Evolutionary conservation across 805 yeast species (phyloP), one percentile per base, ranked within the genome.

Genomic region (Zygotorulaspora danielsina): DNA sequence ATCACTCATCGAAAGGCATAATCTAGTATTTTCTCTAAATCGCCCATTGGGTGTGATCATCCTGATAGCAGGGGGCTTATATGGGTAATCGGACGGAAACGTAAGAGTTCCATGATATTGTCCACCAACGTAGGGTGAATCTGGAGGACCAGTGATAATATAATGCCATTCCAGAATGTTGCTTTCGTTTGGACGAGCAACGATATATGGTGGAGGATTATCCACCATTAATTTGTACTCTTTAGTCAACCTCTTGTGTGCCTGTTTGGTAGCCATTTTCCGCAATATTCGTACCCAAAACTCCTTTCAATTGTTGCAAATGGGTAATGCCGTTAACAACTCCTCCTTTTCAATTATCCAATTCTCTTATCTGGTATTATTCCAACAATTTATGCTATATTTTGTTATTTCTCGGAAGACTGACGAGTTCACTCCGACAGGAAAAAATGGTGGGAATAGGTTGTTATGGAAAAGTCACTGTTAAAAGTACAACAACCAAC

Each of bases 81-180:
- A 86, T 0, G 96, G 97, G 53, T 88, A 88, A 50, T 87, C 95
- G 10, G 74, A 63, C 0, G 95, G 94, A 60, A 88, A 86, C 11
- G 81, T 67, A 16, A 88, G 70, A n/a, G 85, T 74, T 1, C 97
- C 96, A 56, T 88, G 96, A 57, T 84, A 88, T 58, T 86, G 93
- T 0, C 97, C 97, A 16, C 76, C 77, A 40, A 73, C 82, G 61
- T 83, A 90, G 3, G 94, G 94, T 1, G 96, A 84, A 26, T 79
- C 81, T 10, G 93, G 88, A 4, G 97, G 96, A 1, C 97, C 97
- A 0, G 87, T 81, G 36, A 90, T 82, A 21, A 89, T 75, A 58
- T 86, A 90, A 62, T 88, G 96, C 96, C 97, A 89, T 59, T 86
- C 94, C 39, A 93, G 67, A 39, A 93, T 84, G 59, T 93, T 88